Percentiles rank a stretch among this genome's conserved stretches.
Evolutionary conservation across 2,329 filamentous ascomycete genomes (phyloP).

Genomic region (Lanzia echinophila): DNA sequence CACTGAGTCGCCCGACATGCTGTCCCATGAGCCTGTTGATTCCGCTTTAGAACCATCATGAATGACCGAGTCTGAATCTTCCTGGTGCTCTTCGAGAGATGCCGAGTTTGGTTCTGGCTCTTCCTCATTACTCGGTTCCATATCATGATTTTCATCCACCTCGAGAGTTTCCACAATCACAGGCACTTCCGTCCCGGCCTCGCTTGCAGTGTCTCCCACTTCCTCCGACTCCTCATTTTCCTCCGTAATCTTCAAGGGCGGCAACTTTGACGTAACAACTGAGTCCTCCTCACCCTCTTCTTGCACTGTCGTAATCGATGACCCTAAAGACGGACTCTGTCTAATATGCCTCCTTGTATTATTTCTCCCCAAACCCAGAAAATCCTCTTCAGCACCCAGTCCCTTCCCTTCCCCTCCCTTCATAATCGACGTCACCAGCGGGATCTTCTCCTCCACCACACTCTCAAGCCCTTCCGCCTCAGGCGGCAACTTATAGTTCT

Average conservation of each 20-base stretch:
- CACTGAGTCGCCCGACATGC: conserved; percentile 3
- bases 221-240: conserved; percentile 32
- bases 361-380: conserved; percentile 50
- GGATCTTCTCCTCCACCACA: conserved; percentile 37
- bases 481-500: conserved; percentile 91
- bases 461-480: conserved; percentile 82
- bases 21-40: conserved; percentile 9
- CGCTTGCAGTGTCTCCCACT: not conserved
- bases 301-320: conserved; percentile 71
- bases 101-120: not conserved
- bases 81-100: not conserved
- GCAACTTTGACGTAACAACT: conserved; percentile 41
- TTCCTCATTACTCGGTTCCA: conserved; percentile 4
- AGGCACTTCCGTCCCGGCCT: conserved; percentile 22
- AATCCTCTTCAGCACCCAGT: conserved; percentile 41
- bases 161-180: conserved; percentile 29
- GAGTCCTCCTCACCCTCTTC: conserved; percentile 75
- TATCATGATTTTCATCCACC: conserved; percentile 19
- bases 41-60: not conserved
- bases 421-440: conserved; percentile 29
- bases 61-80: conserved; percentile 1
- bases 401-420: conserved; percentile 30
- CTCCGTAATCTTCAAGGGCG: conserved; percentile 41
- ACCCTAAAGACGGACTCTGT: conserved; percentile 73
- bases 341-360: conserved; percentile 70